These are phyloP conservation scores for Kwoniella shivajii DNA, from an alignment of 1,284 basidiomycete genomes.

Conservation along the genomic window DNA sequence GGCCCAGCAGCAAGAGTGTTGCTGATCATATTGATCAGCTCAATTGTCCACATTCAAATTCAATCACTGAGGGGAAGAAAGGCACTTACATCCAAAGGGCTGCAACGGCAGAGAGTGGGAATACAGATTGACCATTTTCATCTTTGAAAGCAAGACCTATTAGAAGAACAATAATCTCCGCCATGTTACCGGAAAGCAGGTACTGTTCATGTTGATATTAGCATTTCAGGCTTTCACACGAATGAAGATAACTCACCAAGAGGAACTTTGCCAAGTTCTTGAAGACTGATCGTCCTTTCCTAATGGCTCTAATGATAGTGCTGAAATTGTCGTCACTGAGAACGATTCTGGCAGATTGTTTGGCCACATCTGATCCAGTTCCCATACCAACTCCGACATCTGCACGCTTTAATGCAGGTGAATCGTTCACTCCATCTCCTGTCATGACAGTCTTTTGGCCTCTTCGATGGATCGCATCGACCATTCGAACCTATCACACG, in stretches of 20 bases:
- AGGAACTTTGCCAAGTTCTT: slow-evolving; percentile 56
- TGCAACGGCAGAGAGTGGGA: slow-evolving; percentile 68
- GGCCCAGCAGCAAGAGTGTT: slow-evolving; percentile 60
- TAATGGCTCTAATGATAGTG: slow-evolving; percentile 67
- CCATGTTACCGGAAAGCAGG: slow-evolving; percentile 63
- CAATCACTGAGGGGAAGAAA: neutral
- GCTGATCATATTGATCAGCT: slow-evolving; percentile 14
- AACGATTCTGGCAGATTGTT: slow-evolving; percentile 64
- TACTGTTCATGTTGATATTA: slow-evolving; percentile 37
- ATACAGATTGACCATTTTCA: slow-evolving; percentile 61
- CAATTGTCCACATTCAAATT: neutral
- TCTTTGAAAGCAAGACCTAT: slow-evolving; percentile 71
- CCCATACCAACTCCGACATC: slow-evolving; percentile 73
- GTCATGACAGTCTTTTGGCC: slow-evolving; percentile 55
- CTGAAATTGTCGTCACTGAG: slow-evolving; percentile 73
- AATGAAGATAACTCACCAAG: no score
- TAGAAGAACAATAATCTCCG: slow-evolving; percentile 63
- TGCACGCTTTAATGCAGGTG: slow-evolving; percentile 61
- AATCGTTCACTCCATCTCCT: slow-evolving; percentile 63
- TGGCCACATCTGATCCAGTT: slow-evolving; percentile 69
- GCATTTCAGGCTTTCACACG: slow-evolving; percentile 20
- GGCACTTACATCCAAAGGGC: slow-evolving; percentile 62
- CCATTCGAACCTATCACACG: slow-evolving; percentile 57
- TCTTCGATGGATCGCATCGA: slow-evolving; percentile 62
- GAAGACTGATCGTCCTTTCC: slow-evolving; percentile 64